These are phyloP conservation scores for Cutaneotrichosporon sp. DNA, from an alignment of 1,284 basidiomycete species.

Conservation along the genomic window DNA sequence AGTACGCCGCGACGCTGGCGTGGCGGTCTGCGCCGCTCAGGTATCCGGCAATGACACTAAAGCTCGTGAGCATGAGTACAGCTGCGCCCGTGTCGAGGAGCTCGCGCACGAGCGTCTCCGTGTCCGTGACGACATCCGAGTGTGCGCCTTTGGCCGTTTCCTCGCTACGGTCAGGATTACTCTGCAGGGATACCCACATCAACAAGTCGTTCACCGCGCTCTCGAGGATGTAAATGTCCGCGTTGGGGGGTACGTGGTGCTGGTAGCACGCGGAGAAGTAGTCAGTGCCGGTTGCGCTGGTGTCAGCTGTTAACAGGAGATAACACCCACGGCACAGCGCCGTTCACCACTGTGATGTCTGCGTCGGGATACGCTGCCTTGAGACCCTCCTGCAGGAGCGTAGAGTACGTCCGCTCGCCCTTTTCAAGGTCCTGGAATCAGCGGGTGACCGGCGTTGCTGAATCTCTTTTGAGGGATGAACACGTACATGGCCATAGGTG, in stretches of 20 bases:
- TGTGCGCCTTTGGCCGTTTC: not conserved
- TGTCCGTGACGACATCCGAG: not conserved
- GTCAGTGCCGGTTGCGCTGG: slow-evolving; percentile 1
- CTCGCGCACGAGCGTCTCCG: slow-evolving; percentile 8
- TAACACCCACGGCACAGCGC: not conserved
- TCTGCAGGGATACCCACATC: not conserved
- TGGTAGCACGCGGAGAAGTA: slow-evolving; percentile 9
- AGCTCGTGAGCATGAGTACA: slow-evolving; percentile 2
- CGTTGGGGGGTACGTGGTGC: not conserved
- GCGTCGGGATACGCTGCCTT: not conserved
- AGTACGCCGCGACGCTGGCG: slow-evolving; percentile 1
- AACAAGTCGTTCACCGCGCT: slow-evolving; percentile 6
- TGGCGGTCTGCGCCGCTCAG: slow-evolving; percentile 4
- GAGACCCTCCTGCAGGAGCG: not conserved
- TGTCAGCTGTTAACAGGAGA: too few relatives aligned
- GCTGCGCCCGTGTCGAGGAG: not conserved
- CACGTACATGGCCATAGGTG: slow-evolving; percentile 1
- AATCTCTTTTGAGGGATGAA: too few relatives aligned
- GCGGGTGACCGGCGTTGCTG: too few relatives aligned
- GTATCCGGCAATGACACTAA: not conserved
- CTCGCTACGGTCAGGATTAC: not conserved
- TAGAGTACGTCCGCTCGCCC: not conserved
- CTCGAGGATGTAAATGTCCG: slow-evolving; percentile 10
- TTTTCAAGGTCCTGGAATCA: not conserved
- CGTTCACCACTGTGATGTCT: slow-evolving; percentile 2